Evolutionary conservation across 2,329 filamentous ascomycete species (phyloP), one percentile per base, ranked within the genome.

Genomic region (Aspergillus niger): DNA sequence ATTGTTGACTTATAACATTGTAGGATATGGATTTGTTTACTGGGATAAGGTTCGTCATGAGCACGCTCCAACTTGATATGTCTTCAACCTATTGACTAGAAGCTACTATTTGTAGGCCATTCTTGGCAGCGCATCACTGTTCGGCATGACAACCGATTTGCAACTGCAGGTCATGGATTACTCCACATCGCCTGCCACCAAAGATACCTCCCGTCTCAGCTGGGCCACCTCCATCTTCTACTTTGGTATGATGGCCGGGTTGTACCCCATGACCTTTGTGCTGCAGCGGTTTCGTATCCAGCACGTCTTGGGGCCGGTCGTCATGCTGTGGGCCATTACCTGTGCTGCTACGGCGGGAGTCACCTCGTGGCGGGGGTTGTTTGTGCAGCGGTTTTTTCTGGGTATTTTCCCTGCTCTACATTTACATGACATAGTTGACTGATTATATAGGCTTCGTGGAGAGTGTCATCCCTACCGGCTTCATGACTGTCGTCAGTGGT

Each of bases 151-250:
- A 0, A 77, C 79, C 3, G 89, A 92, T 69, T 81, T 92, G 3
- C 64, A 78, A 1, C 83, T 92, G 44, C 81, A 81, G 30, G 76
- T 89, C 3, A 76, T 83, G 7, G 75, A 84, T 63, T 70, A 79
- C n/a, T 74, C 78, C 1, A 81, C 77, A 2, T 78, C 73, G 1
- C 87, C 88, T 0, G 81, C 84, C 0, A 83, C 83, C 0, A 84
- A 83, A 15, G 84, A 89, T 69, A 92, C 90, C 0, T 82, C 84
- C 0, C 83, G 90, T 10, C 82, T 92, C 28, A 88, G 84, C 65
- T 92, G 89, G 90, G 90, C 90, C 2, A 92, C 89, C 0, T 91
- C 88, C 0, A 81, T 91, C 68, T 92, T 92, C 78, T 92, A 92
- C 78, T 91, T 92, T 66, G 90, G 90, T 39, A 90, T 91, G 88